phyloP scores from a whole-genome alignment of 169 alveolate genomes.

The Cryptosporidium xiaoi region DNA sequence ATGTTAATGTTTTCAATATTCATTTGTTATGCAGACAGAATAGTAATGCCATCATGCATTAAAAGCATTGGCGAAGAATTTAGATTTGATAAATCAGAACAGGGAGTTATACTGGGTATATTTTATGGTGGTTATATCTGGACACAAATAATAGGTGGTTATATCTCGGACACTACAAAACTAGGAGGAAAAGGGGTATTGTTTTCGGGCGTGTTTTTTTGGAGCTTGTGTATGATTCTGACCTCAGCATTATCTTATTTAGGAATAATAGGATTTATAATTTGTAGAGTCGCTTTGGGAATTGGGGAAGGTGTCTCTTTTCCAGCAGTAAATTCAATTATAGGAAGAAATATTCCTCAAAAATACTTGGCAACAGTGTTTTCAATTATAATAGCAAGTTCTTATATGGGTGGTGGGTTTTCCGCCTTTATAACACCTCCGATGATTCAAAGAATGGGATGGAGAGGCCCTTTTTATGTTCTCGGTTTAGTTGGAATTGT shows the following conservation, averaged over 20 bases:
- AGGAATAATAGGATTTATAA: slow-evolving; percentile 42
- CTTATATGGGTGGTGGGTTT: slow-evolving; percentile 65
- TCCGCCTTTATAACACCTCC: slow-evolving; percentile 73
- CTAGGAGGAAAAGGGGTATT: slow-evolving; percentile 71
- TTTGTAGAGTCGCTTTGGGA: slow-evolving; percentile 47
- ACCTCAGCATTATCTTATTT: slow-evolving; percentile 25
- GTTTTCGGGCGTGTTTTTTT: slow-evolving; percentile 48
- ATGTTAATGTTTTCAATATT: slow-evolving; percentile 64
- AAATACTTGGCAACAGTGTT: slow-evolving; percentile 48
- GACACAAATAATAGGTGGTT: slow-evolving; percentile 72
- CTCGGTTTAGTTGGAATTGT: slow-evolving; percentile 48
- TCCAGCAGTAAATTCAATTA: slow-evolving; percentile 67
- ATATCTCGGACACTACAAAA: slow-evolving; percentile 37
- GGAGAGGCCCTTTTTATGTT: slow-evolving; percentile 69
- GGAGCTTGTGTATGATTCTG: slow-evolving; percentile 63
- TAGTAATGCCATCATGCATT: slow-evolving; percentile 66
- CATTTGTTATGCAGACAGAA: slow-evolving; percentile 71
- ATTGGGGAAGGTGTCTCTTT: slow-evolving; percentile 72
- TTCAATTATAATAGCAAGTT: slow-evolving; percentile 59
- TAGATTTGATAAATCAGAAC: slow-evolving; percentile 45
- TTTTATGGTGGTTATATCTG: slow-evolving; percentile 69
- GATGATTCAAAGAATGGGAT: slow-evolving; percentile 35
- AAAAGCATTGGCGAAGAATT: slow-evolving; percentile 60
- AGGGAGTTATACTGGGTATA: slow-evolving; percentile 62
- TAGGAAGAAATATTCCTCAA: slow-evolving; percentile 48